phyloP scores from a whole-genome alignment of 768 basidiomycete species.

The Pisolithus marmoratus region DNA sequence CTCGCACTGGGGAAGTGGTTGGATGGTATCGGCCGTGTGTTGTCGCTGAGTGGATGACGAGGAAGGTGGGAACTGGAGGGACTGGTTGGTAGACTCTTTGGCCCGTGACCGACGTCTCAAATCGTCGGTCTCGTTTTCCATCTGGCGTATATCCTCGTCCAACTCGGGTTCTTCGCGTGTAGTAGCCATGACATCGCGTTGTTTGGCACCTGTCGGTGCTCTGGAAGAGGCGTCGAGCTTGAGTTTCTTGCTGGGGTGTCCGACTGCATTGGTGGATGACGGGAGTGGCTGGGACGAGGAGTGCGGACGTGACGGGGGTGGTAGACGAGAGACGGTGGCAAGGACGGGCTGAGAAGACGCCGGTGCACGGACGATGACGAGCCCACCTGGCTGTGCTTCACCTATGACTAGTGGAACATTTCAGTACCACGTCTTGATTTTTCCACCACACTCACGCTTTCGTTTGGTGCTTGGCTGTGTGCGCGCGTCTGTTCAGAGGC shows the following conservation, averaged over 20 bases:
- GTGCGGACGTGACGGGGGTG: conserved; percentile 24
- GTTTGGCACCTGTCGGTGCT: conserved; percentile 29
- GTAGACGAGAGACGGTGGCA: conserved; percentile 16
- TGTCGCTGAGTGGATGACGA: conserved; percentile 26
- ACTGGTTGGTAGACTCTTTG: conserved; percentile 34
- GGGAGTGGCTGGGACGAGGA: conserved; percentile 23
- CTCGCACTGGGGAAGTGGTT: conserved; percentile 50
- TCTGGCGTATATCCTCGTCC: conserved; percentile 64
- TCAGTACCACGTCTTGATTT: conserved; percentile 11
- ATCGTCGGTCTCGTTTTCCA: conserved; percentile 65
- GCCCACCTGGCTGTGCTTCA: conserved; percentile 60
- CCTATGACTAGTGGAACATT: conserved; percentile 40
- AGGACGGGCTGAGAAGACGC: conserved; percentile 27
- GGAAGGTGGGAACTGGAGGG: conserved; percentile 35
- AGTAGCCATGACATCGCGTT: conserved; percentile 29
- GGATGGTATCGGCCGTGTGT: conserved; percentile 38
- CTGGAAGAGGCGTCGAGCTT: conserved; percentile 37
- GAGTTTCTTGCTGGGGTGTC: conserved; percentile 56
- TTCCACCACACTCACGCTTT: conserved; percentile 45
- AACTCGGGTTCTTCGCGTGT: conserved; percentile 46
- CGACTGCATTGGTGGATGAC: conserved; percentile 31
- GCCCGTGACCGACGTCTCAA: conserved; percentile 57
- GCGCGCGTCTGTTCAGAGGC: conserved; percentile 5
- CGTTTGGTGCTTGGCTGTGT: conserved; percentile 42
- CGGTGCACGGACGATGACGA: conserved; percentile 57